phyloP scores from a whole-genome alignment of 768 basidiomycete genomes.

The Butyriboletus loyo region DNA sequence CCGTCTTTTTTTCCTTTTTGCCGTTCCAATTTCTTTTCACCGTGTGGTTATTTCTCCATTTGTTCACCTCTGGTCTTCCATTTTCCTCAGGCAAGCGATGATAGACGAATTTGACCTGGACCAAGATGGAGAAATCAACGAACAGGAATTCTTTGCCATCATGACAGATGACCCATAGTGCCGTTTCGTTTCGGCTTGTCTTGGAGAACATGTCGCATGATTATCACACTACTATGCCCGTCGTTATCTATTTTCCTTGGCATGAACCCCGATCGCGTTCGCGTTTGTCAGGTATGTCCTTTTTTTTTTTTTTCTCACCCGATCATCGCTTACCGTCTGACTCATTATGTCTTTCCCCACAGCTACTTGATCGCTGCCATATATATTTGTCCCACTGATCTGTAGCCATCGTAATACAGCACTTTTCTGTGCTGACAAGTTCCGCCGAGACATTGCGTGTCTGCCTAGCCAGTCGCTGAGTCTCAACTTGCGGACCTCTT shows the following conservation, averaged over 20 bases:
- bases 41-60: slow-evolving; percentile 21
- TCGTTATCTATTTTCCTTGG: slow-evolving; percentile 22
- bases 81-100: slow-evolving; percentile 86
- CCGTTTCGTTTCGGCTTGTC: background rate
- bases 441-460: slow-evolving; percentile 22
- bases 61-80: slow-evolving; percentile 31
- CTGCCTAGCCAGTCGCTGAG: slow-evolving; percentile 14
- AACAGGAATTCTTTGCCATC: slow-evolving; percentile 94
- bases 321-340: slow-evolving; percentile 16
- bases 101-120: slow-evolving; percentile 99
- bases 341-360: slow-evolving; percentile 11
- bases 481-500: slow-evolving; percentile 8
- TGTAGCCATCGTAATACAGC: slow-evolving; percentile 22
- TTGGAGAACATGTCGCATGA: slow-evolving; percentile 1
- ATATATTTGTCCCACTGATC: slow-evolving; percentile 5
- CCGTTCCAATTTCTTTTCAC: slow-evolving; percentile 22
- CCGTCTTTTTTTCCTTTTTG: slow-evolving; percentile 12
- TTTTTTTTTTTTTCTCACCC: slow-evolving; percentile 20
- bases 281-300: slow-evolving; percentile 16
- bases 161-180: slow-evolving; percentile 87
- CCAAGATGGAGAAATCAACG: slow-evolving; percentile 95
- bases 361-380: slow-evolving; percentile 26
- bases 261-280: slow-evolving; percentile 20
- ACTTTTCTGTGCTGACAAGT: background rate
- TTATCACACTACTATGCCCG: slow-evolving; percentile 7